phyloP scores from a whole-genome alignment of 2,329 filamentous ascomycete species.

The Curvularia verruculosa region DNA sequence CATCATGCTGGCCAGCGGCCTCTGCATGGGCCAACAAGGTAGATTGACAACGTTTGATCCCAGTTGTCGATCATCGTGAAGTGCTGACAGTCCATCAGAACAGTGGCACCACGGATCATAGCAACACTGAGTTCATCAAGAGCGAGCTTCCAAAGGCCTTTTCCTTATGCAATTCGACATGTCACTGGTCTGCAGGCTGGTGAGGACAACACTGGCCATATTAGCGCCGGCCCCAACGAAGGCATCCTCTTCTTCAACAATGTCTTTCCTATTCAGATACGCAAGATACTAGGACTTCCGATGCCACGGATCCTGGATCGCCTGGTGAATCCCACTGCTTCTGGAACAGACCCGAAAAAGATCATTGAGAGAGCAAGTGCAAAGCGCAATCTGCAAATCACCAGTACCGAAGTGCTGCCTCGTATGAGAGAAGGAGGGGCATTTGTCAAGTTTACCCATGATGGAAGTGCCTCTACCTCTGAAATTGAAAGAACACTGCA shows the following conservation, averaged over 20 bases:
- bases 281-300: conserved; percentile 64
- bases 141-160: conserved; percentile 6
- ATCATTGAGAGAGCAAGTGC: conserved; percentile 64
- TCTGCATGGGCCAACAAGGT: conserved; percentile 34
- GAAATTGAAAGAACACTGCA: conserved; percentile 68
- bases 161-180: conserved; percentile 26
- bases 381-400: conserved; percentile 66
- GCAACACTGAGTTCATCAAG: conserved; percentile 6
- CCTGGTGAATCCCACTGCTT: conserved; percentile 58
- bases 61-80: conserved; percentile 29
- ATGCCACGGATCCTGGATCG: conserved; percentile 58
- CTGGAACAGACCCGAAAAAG: conserved; percentile 61
- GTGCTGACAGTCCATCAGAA: conserved; percentile 31
- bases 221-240: conserved; percentile 75
- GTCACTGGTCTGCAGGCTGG: conserved; percentile 54
- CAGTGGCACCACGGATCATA: conserved; percentile 11
- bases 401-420: conserved; percentile 81
- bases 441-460: conserved; percentile 82
- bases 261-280: conserved; percentile 80
- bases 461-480: conserved; percentile 53
- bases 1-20: conserved; percentile 27
- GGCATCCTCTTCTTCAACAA: conserved; percentile 91
- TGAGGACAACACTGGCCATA: conserved; percentile 78
- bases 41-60: conserved; percentile 21
- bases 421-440: conserved; percentile 90